Conservation (phyloP, 345 rosid species). For the Ceriops tagal region DNA sequence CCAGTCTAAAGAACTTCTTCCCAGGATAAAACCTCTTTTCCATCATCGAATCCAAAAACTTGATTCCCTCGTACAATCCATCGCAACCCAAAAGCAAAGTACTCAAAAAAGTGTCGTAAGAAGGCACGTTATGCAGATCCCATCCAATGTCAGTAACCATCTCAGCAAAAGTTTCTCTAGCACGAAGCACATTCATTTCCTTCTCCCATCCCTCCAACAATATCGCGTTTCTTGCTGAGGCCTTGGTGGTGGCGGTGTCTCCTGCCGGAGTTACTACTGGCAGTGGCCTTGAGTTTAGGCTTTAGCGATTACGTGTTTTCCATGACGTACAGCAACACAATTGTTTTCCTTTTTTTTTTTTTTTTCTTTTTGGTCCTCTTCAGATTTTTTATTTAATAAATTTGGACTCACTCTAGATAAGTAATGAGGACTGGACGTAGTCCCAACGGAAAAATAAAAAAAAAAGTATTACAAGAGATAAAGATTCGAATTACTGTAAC, state of each 20-base stretch:
- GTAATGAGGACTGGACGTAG: no score
- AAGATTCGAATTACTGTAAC: no score
- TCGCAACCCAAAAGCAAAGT: slow-evolving; percentile 40
- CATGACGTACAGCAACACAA: no score
- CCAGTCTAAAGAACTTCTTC: slow-evolving; percentile 36
- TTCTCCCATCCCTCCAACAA: slow-evolving; percentile 65
- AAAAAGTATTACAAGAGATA: no score
- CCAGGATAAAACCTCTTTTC: slow-evolving; percentile 46
- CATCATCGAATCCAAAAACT: slow-evolving; percentile 27
- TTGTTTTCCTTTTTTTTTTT: no score
- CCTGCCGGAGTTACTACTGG: background rate
- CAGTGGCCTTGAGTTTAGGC: no score
- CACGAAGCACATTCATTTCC: slow-evolving; percentile 35
- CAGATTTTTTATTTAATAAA: no score
- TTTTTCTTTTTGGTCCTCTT: no score
- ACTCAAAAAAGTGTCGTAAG: slow-evolving; percentile 45
- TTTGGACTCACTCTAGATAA: no score
- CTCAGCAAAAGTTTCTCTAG: slow-evolving; percentile 35
- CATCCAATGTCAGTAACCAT: slow-evolving; percentile 54
- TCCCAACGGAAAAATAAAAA: no score
- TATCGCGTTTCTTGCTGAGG: slow-evolving; percentile 25
- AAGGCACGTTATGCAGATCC: slow-evolving; percentile 50
- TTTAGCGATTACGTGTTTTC: no score
- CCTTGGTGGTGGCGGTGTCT: slow-evolving; percentile 3
- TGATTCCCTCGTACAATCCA: slow-evolving; percentile 41